Base-by-base conservation (phyloP, 495 filamentous ascomycete species). In the Astrothelium macrocarpum region DNA sequence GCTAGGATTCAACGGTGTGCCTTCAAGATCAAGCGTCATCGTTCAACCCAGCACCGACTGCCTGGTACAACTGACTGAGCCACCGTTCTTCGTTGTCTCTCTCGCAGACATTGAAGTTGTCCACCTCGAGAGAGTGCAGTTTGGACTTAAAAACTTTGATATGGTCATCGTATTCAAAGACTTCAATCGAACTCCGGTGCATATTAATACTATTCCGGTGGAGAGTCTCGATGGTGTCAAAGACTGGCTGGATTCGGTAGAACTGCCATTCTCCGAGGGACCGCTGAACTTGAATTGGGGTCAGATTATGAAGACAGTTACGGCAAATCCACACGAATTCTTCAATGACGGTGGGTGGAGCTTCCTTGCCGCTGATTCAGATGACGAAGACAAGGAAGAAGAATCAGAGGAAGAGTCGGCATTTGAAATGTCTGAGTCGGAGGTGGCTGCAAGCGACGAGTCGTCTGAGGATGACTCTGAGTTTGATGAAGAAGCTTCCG, bases 241-340 rank as follows among this genome's bases (percentile, higher is more conserved):
- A 76, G 95, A 97, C 73, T 99, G 93, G 91, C 83, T 99, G 23
- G 92, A 97, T 74, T 89, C 87, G 2, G 90, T 93, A 65, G 92
- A 97, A 71, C 93, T 99, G 65, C 84, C 95, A 31, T 97, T 85
- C 80, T 88, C 86, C 18, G 95, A 99, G 75, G 95, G 95, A 46
- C 95, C 95, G 7, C 81, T 99, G 67, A 99, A 99, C 77, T 79
- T 99, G 64, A 97, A 97, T 78, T 99, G 95, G 95, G 85, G 87
- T 9, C 95, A 91, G 25, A 99, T 99, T 72, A 99, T 99, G 92
- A 99, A 99, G 80, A 99, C 95, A 0, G 91, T 99, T 20, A 90
- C 87, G 34, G 85, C 88, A 45, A 89, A 99, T 73, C 90, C 95
- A 9, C 92, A 97, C 70, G 83, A 86, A 63, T 99, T 99, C 84